Evolutionary conservation across 225 moss, liverwort and hornwort species (phyloP).

Genomic region (Antitrichia curtipendula): DNA sequence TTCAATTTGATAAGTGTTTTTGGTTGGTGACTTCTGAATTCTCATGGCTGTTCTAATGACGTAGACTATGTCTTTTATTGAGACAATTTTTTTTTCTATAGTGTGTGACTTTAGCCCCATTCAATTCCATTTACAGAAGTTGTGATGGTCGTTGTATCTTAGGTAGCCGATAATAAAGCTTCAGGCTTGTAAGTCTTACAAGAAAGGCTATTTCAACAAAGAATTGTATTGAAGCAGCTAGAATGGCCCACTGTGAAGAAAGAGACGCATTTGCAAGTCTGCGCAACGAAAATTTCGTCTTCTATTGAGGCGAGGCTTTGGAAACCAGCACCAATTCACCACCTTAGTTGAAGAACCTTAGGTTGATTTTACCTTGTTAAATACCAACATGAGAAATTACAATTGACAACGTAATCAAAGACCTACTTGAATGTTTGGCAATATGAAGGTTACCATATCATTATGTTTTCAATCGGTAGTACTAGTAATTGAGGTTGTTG

Average conservation of each 20-base stretch:
- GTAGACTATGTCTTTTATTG: background rate
- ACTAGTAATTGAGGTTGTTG: background rate
- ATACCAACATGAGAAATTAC: background rate
- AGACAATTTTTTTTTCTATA: background rate
- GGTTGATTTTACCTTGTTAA: constrained; percentile 15
- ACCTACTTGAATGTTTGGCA: background rate
- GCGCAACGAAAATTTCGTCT: background rate
- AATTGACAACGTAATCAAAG: background rate
- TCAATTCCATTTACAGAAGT: background rate
- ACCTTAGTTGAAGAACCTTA: constrained; percentile 94
- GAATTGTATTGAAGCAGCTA: constrained; percentile 79
- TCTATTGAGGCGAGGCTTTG: constrained; percentile 3
- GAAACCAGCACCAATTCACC: constrained; percentile 86
- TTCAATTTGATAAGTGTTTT: background rate
- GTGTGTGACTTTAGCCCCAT: background rate
- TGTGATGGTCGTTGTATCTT: background rate
- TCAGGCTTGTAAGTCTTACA: constrained; percentile 90
- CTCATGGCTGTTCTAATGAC: background rate
- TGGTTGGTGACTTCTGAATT: background rate
- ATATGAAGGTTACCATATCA: background rate
- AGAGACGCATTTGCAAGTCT: constrained; percentile 8
- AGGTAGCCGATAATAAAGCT: constrained; percentile 84
- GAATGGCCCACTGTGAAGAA: constrained; percentile 37
- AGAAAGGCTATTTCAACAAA: constrained; percentile 92
- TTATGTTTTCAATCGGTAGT: background rate